phyloP scores from a whole-genome alignment of 1,284 basidiomycete genomes.

The Wallemia ichthyophaga region DNA sequence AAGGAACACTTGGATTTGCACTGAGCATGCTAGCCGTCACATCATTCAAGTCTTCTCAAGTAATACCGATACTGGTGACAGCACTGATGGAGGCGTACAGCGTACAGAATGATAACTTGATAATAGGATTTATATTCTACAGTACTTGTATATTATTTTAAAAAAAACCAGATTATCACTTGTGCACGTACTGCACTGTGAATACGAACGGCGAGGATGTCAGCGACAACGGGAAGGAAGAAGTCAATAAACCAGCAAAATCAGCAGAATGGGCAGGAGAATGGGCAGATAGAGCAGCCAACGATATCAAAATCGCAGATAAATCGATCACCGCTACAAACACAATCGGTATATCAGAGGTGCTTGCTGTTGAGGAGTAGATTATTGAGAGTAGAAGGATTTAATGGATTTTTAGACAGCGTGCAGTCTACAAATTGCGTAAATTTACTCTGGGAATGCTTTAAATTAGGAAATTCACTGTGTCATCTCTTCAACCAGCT shows the following conservation, averaged over 20 bases:
- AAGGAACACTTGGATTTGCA: conserved; percentile 58
- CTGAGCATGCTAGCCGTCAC: neutral
- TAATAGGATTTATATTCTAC: conserved; percentile 11
- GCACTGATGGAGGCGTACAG: conserved; percentile 57
- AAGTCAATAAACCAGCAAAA: neutral
- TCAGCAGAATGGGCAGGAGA: too few species aligned
- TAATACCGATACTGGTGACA: conserved; percentile 24
- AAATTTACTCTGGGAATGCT: conserved; percentile 45
- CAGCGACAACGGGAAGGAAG: neutral
- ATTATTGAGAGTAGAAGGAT: neutral
- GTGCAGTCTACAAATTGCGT: neutral
- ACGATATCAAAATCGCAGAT: neutral
- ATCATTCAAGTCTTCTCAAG: conserved; percentile 7
- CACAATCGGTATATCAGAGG: neutral
- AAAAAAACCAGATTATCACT: too few species aligned
- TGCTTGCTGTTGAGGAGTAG: neutral
- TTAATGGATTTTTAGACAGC: neutral
- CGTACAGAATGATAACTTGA: conserved; percentile 80
- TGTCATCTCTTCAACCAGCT: conserved; percentile 86
- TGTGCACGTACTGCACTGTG: too few species aligned
- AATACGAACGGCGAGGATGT: neutral
- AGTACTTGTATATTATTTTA: neutral
- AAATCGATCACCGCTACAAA: neutral
- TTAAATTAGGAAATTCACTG: conserved; percentile 71
- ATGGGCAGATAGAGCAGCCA: neutral